Percentiles rank a stretch among this genome's conserved stretches.
phyloP scores from a whole-genome alignment of 805 yeast genomes.

The Kazachstania martiniae region DNA sequence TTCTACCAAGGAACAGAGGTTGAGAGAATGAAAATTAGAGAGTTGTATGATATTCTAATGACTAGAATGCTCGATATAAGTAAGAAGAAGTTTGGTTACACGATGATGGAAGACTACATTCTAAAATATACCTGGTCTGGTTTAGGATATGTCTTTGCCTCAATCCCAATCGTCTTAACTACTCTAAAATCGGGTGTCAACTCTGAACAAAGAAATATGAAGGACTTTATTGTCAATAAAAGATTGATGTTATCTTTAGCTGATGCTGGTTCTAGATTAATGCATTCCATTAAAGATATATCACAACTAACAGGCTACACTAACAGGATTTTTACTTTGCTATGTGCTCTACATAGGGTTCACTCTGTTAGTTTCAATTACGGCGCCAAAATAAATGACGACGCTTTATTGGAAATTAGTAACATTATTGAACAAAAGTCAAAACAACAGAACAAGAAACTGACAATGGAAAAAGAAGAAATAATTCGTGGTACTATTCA shows the following conservation, averaged over 20 bases:
- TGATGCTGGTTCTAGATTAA: conserved; percentile 88
- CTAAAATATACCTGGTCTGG: conserved; percentile 93
- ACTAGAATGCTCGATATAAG: conserved; percentile 45
- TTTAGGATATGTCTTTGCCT: conserved; percentile 82
- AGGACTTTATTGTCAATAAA: conserved; percentile 82
- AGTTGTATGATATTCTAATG: conserved; percentile 47
- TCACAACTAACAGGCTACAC: conserved; percentile 89
- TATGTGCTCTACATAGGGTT: conserved; percentile 71
- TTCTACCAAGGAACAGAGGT: conserved; percentile 81
- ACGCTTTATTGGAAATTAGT: neutral
- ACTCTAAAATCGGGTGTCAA: conserved; percentile 27
- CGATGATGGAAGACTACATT: conserved; percentile 72
- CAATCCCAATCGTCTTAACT: conserved; percentile 74
- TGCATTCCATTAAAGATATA: conserved; percentile 88
- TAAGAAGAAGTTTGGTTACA: conserved; percentile 53
- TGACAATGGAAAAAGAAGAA: conserved; percentile 10
- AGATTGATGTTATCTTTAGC: conserved; percentile 83
- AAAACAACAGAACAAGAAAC: neutral
- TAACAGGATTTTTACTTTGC: conserved; percentile 66
- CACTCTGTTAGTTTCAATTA: conserved; percentile 44
- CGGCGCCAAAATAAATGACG: conserved; percentile 16
- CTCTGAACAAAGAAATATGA: conserved; percentile 52
- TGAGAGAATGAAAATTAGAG: conserved; percentile 56
- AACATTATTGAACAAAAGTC: neutral
- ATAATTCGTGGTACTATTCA: conserved; percentile 76